These are phyloP conservation scores for Botryotinia calthae DNA, from an alignment of 2,329 filamentous ascomycete species.

Conservation along the genomic window DNA sequence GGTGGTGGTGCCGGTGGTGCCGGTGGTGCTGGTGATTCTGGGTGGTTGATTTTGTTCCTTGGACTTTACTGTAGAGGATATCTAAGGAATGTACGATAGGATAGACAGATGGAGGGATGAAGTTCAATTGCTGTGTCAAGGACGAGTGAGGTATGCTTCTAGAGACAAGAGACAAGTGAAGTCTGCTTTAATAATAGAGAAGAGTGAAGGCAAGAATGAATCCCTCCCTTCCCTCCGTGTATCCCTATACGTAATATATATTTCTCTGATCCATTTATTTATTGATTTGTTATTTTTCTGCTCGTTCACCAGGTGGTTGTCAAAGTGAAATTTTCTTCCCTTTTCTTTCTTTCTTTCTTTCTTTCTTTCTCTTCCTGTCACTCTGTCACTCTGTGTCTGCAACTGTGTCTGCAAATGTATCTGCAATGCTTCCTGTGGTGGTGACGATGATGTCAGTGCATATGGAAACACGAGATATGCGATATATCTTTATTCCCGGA, in stretches of 20 bases:
- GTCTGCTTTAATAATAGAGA: background rate
- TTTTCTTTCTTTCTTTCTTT: background rate
- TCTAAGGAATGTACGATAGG: background rate
- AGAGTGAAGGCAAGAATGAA: background rate
- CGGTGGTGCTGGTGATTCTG: background rate
- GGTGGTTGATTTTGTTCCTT: background rate
- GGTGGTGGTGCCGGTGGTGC: constrained; percentile 26
- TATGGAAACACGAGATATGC: background rate
- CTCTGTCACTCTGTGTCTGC: no score
- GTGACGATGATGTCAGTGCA: background rate
- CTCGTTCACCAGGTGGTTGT: no score
- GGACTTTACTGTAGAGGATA: background rate
- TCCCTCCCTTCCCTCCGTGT: background rate
- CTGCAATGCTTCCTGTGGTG: background rate
- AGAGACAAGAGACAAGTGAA: background rate
- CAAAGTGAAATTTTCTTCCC: background rate
- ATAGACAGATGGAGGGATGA: background rate
- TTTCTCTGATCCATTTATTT: background rate
- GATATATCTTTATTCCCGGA: background rate
- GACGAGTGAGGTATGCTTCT: background rate
- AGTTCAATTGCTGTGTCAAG: background rate
- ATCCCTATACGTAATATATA: background rate
- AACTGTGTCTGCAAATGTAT: no score
- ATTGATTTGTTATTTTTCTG: background rate
- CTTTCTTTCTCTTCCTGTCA: background rate